phyloP scores from a whole-genome alignment of 208 protist genomes.

The Acanthamoeba culbertsoni region DNA sequence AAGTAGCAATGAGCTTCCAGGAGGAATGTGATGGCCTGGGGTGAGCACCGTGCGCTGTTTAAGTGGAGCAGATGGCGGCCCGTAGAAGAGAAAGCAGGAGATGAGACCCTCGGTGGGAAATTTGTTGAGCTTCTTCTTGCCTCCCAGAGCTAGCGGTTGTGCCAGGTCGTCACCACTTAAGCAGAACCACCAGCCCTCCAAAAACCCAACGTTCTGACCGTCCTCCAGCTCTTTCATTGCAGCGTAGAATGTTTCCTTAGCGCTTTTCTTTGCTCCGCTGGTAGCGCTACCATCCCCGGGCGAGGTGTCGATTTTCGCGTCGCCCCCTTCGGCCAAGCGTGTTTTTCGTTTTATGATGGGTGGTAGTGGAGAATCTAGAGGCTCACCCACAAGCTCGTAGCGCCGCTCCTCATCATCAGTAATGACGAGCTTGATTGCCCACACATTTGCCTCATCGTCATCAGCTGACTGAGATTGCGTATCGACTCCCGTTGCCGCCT shows the following conservation, averaged over 20 bases:
- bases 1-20: background rate
- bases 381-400: background rate
- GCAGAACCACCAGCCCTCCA: conserved; percentile 42
- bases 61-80: background rate
- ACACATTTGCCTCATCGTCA: background rate
- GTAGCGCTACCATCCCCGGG: background rate
- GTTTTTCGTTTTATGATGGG: background rate
- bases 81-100: background rate
- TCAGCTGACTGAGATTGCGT: background rate
- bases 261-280: background rate
- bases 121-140: background rate
- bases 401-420: conserved; percentile 17
- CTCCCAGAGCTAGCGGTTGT: background rate
- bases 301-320: background rate
- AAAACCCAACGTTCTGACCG: conserved; percentile 2
- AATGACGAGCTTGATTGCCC: background rate
- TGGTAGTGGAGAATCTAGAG: background rate
- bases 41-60: background rate
- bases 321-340: too few species aligned
- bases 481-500: background rate
- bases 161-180: background rate
- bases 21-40: background rate
- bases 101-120: conserved; percentile 31
- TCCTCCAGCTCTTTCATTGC: conserved; percentile 17
- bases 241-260: background rate